These are phyloP conservation scores for Daldinia eschscholtzii DNA, from an alignment of 2,329 filamentous ascomycete genomes.

Conservation along the genomic window DNA sequence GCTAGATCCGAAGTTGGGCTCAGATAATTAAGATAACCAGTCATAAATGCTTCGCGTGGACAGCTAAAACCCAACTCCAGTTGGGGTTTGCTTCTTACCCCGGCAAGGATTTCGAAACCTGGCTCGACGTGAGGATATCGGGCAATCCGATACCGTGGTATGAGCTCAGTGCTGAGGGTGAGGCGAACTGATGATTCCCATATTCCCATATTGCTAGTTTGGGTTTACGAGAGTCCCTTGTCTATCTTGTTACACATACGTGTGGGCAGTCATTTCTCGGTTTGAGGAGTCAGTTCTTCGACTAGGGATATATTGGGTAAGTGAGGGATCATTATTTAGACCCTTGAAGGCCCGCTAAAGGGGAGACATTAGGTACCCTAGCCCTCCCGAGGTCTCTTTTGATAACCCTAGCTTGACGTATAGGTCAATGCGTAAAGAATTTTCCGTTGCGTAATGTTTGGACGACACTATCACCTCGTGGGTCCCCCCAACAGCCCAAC, in stretches of 20 bases:
- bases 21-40: not conserved
- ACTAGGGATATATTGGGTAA: not conserved
- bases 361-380: constrained; percentile 30
- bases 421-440: constrained; percentile 38
- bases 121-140: not conserved
- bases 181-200: not conserved
- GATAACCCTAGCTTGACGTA: constrained; percentile 23
- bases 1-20: not conserved
- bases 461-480: constrained; percentile 8
- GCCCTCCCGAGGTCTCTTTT: constrained; percentile 27
- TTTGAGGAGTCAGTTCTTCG: not conserved
- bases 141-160: not conserved
- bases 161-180: constrained; percentile 1
- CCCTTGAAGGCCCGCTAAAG: constrained; percentile 39
- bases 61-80: not conserved
- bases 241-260: constrained; percentile 7
- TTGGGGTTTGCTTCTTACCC: not conserved
- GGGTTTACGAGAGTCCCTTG: constrained; percentile 6
- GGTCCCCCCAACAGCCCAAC: not conserved
- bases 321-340: constrained; percentile 28
- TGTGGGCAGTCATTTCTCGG: constrained; percentile 24
- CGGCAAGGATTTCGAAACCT: not conserved
- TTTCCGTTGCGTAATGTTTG: constrained; percentile 28
- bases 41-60: not conserved
- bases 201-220: constrained; percentile 1